These are phyloP conservation scores for Pyrenochaeta sp. DNA, from an alignment of 2,329 filamentous ascomycete species.

Conservation along the genomic window DNA sequence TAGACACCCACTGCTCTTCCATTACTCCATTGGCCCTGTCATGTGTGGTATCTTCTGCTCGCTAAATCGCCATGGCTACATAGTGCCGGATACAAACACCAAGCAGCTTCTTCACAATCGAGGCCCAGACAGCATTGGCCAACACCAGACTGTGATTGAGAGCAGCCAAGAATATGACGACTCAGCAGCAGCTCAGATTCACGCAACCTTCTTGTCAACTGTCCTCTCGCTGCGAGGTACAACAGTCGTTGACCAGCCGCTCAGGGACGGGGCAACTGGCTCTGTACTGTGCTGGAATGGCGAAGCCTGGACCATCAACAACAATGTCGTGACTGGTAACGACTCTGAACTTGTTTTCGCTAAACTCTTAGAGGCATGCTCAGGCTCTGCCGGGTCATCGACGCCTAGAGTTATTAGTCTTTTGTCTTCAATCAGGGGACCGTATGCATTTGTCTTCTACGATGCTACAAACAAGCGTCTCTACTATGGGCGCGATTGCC, in stretches of 20 bases:
- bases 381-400: constrained; percentile 1
- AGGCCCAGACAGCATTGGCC: constrained; percentile 42
- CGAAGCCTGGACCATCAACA: constrained; percentile 83
- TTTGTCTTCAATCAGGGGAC: constrained; percentile 62
- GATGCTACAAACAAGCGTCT: constrained; percentile 69
- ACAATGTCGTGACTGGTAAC: constrained; percentile 71
- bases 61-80: constrained; percentile 44
- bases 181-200: constrained; percentile 30
- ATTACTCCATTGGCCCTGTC: constrained; percentile 1
- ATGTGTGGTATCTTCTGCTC: constrained; percentile 63
- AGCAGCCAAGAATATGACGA: not conserved
- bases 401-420: constrained; percentile 25
- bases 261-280: constrained; percentile 64
- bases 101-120: constrained; percentile 38
- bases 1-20: constrained; percentile 10
- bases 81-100: constrained; percentile 35
- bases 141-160: constrained; percentile 24
- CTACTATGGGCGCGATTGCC: constrained; percentile 85
- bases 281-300: constrained; percentile 96
- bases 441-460: constrained; percentile 89
- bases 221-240: constrained; percentile 90
- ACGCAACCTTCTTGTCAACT: constrained; percentile 77
- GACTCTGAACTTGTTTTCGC: constrained; percentile 77
- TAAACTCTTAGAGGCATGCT: constrained; percentile 57
- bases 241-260: constrained; percentile 75